Evolutionary conservation across 257 asterid species (phyloP).

Genomic region (Capsicum rhomboideum): DNA sequence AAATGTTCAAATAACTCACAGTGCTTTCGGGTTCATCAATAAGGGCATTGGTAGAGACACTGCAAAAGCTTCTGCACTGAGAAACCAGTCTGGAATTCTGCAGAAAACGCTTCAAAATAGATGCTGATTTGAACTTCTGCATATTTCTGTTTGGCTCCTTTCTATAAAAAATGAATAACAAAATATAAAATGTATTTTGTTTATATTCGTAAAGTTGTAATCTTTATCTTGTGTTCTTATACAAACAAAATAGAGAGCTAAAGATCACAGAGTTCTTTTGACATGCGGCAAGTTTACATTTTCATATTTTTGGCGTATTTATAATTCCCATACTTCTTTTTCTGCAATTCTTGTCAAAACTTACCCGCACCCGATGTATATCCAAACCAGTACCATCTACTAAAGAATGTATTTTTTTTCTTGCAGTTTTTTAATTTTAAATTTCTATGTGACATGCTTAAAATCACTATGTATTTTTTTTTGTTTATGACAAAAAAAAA

Average conservation of each 20-base stretch:
- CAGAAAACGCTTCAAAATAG: conserved; percentile 25
- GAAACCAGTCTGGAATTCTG: conserved; percentile 9
- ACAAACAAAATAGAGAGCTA: background rate
- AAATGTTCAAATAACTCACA: conserved; percentile 23
- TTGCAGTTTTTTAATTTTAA: no score
- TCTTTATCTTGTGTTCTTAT: background rate
- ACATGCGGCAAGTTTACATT: background rate
- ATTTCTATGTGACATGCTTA: no score
- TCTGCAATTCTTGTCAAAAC: no score
- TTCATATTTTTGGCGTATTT: background rate
- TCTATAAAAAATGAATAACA: background rate
- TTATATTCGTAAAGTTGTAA: background rate
- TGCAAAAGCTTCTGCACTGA: conserved; percentile 25
- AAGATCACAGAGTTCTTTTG: background rate
- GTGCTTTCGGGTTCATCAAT: conserved; percentile 33
- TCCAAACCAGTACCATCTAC: no score
- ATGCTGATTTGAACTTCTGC: conserved; percentile 33
- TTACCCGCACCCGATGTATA: no score
- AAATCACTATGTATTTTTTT: no score
- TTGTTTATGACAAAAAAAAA: no score
- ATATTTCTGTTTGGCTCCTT: conserved; percentile 9
- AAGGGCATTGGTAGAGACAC: conserved; percentile 35
- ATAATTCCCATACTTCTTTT: background rate
- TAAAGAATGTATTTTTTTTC: no score
- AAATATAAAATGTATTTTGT: no score